A percentile compares a stretch with the other conserved stretches of the same genome.
Conservation (phyloP, 176 grass and related monocot species). For the Oryza officinalis region DNA sequence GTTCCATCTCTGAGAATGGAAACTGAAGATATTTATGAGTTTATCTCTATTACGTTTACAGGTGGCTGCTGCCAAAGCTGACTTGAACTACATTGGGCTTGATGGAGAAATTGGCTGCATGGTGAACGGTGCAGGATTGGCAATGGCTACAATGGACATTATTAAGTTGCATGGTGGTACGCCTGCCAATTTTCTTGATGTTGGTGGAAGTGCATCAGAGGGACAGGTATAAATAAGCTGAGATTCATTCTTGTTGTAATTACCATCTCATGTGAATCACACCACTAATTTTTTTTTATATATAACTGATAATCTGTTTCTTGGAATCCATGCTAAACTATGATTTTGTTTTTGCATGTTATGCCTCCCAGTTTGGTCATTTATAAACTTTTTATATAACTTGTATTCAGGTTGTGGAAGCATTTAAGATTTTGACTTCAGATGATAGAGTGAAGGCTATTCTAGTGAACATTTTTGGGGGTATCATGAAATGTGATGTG, state of each 20-base stretch:
- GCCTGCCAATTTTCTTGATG: slow-evolving; percentile 99
- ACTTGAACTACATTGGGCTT: slow-evolving; percentile 99
- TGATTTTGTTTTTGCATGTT: slow-evolving; percentile 3
- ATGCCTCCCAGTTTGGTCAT: background rate
- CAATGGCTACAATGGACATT: slow-evolving; percentile 99
- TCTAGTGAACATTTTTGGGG: slow-evolving; percentile 99
- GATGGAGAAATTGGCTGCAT: slow-evolving; percentile 99
- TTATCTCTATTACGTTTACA: slow-evolving; percentile 38
- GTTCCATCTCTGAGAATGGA: background rate
- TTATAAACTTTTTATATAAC: slow-evolving; percentile 21
- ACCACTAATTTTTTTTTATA: background rate
- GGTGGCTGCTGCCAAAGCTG: slow-evolving; percentile 91
- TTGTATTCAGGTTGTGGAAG: slow-evolving; percentile 89
- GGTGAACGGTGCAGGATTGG: slow-evolving; percentile 99
- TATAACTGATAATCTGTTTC: slow-evolving; percentile 20
- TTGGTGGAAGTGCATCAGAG: slow-evolving; percentile 97
- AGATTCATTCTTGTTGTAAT: background rate
- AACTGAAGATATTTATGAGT: slow-evolving; percentile 12
- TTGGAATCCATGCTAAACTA: slow-evolving; percentile 7
- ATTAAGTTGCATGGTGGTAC: slow-evolving; percentile 99
- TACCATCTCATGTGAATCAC: slow-evolving; percentile 3
- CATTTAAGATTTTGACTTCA: slow-evolving; percentile 98
- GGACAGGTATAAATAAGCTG: slow-evolving; percentile 65
- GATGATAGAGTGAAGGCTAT: slow-evolving; percentile 99
- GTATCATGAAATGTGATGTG: slow-evolving; percentile 98